Base-by-base conservation (phyloP, 495 filamentous ascomycete species). In the Xylaria nigripes region DNA sequence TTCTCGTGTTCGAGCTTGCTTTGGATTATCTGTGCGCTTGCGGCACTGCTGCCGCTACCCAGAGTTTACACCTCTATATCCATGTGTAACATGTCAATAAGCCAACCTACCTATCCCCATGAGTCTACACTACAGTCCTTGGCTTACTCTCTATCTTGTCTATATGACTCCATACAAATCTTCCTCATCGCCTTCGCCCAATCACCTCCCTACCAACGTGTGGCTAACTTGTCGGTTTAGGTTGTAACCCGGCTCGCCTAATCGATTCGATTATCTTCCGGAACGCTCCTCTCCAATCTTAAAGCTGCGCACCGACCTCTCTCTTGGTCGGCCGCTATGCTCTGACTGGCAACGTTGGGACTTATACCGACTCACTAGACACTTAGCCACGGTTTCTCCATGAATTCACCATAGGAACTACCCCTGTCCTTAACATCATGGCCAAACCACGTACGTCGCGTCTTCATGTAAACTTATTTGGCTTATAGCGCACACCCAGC, bases 281-380 rank as follows among this genome's bases (percentile, higher is more conserved):
- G 15, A 34, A 7, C 50, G 21, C 29, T 15, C 27, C 23, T 24
- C 21, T 29, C 51, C 4, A 16, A 32, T 25, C 36, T 12, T 27
- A 29, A 23, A 30, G 45, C 44, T 48, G 34, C 32, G 25, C 44
- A 16, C 34, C 24, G 32, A 54, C 29, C 51, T 42, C 13, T 0
- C 18, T 30, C 51, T 24, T 18, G 43, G 38, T 13, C 40, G 50
- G 27, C 47, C 53, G 60, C 34, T 61, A 65, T 65, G 63, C 49
- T 65, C 56, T 63, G 30, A 57, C 46, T 25, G 22, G 41, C 24
- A 52, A 57, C 32, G 19, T 45, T 44, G 27, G 22, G 42, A 18
- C 48, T 23, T n/a, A 13, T 25, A 55, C 34, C 45, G 25, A 16
- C 47, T 42, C 53, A n/a, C 15, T 12, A 30, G 29, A 32, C 12